Evolutionary conservation across 495 filamentous ascomycete species (phyloP), one percentile per base, ranked within the genome.

Genomic region (Trichoderma asperelloides): DNA sequence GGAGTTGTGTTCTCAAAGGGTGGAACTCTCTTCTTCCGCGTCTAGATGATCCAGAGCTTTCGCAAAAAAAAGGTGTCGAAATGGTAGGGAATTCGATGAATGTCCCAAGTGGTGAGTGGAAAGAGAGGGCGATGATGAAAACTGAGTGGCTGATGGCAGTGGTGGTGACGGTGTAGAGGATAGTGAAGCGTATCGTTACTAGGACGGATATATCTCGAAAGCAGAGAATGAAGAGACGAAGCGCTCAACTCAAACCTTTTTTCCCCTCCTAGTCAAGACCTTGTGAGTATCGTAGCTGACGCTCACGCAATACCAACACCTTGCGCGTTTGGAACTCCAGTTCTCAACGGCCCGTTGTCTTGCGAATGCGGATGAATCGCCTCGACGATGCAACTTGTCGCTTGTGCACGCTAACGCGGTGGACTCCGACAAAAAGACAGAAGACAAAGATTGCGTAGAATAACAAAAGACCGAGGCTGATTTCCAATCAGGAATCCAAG

Each of bases 71-170:
- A 45, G 37, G 63, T 64, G 63, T 64, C 63, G 63, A 13, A n/a
- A 18, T 64, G 63, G 30, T 64, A 27, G 37, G 37, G n/a, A 64
- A 21, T 33, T 64, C 63, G 63, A 33, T 65, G 40, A 49, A 65
- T 23, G 7, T n/a, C 41, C 21, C 40, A 64, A 25, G 16, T 64
- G 62, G 39, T 30, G 47, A 65, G 13, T 7, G 33, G 63, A 65
- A 51, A 30, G 67, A 70, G 55, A 49, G 69, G 51, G 66, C 27
- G 60, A 68, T 62, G 28, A 64, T 66, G 51, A 60, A 64, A 66
- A 65, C 64, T 70, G 51, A 65, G 41, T 30, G 65, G 43, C 51
- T 40, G 67, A 37, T 66, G 65, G 65, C 62, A 60, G 25, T 55
- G 43, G 39, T 67, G 49, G 45, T 65, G 39, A 30, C 13, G 64